Percentiles rank a stretch among this genome's conserved stretches.
Conservation (phyloP, 2,329 filamentous ascomycete genomes). For the Aspergillus japonicus region DNA sequence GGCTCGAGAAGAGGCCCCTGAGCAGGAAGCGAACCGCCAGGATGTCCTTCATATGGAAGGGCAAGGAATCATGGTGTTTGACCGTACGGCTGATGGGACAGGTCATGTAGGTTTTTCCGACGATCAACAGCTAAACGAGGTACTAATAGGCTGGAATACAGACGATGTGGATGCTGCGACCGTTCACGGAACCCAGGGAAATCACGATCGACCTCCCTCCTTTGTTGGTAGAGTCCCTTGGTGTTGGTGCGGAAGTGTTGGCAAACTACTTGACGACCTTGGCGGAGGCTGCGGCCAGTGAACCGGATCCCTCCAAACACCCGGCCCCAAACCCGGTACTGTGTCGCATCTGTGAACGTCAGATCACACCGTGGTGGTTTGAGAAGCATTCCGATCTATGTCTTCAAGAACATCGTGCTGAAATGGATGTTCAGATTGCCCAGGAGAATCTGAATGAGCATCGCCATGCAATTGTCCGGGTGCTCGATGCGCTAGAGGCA, state of each 20-base stretch:
- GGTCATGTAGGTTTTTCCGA: slow-evolving; percentile 70
- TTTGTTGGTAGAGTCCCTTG: slow-evolving; percentile 86
- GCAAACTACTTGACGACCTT: slow-evolving; percentile 89
- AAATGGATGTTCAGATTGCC: slow-evolving; percentile 96
- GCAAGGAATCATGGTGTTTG: slow-evolving; percentile 98
- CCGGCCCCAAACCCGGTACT: slow-evolving; percentile 81
- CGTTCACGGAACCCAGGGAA: slow-evolving; percentile 81
- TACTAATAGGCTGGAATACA: slow-evolving; percentile 43
- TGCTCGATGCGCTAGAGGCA: slow-evolving; percentile 86
- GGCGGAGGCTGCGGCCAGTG: slow-evolving; percentile 77
- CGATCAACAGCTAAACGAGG: background rate
- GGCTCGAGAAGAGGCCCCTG: slow-evolving; percentile 38
- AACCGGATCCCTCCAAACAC: slow-evolving; percentile 69
- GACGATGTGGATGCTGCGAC: slow-evolving; percentile 99
- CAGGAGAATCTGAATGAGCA: slow-evolving; percentile 92
- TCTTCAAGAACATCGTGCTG: slow-evolving; percentile 89
- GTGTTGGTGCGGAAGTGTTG: slow-evolving; percentile 89
- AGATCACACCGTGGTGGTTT: slow-evolving; percentile 99
- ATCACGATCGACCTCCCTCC: slow-evolving; percentile 92
- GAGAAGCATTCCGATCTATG: slow-evolving; percentile 98
- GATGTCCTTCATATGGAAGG: slow-evolving; percentile 78
- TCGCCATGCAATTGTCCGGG: slow-evolving; percentile 89
- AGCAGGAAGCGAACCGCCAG: slow-evolving; percentile 42
- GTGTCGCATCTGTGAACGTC: slow-evolving; percentile 94
- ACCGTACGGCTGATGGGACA: slow-evolving; percentile 78